Percentiles rank a stretch among this genome's conserved stretches.
These are phyloP conservation scores for Musa balbisiana DNA, from an alignment of 202 grass and related monocot genomes.

Conservation along the genomic window DNA sequence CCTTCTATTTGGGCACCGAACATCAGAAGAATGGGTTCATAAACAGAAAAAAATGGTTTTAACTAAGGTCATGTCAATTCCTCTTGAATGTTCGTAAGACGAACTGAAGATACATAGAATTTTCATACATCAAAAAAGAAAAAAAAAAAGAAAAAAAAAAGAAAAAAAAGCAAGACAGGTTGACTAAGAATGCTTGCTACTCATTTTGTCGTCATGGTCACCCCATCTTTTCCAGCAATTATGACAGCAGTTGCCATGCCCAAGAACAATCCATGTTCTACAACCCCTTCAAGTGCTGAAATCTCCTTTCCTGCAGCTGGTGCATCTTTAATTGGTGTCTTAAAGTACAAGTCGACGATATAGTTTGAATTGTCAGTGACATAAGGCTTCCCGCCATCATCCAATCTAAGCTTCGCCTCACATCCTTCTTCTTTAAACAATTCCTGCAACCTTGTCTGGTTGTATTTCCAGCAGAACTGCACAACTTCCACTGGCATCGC, in stretches of 20 bases:
- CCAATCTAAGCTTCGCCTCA: slow-evolving; percentile 69
- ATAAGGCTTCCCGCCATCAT: slow-evolving; percentile 60
- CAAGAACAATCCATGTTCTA: slow-evolving; percentile 90
- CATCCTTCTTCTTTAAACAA: slow-evolving; percentile 80
- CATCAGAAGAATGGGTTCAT: too few species aligned
- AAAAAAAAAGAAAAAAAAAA: slow-evolving; percentile 15
- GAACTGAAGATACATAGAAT: too few species aligned
- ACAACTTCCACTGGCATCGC: slow-evolving; percentile 97
- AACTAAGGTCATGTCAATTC: too few species aligned
- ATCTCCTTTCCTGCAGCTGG: slow-evolving; percentile 68
- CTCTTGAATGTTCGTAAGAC: too few species aligned
- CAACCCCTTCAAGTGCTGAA: slow-evolving; percentile 73
- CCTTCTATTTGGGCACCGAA: too few species aligned
- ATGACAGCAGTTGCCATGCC: slow-evolving; percentile 85
- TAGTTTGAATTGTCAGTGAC: slow-evolving; percentile 97
- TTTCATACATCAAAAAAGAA: slow-evolving; percentile 4
- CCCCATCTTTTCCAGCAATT: slow-evolving; percentile 80
- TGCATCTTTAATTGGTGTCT: slow-evolving; percentile 84
- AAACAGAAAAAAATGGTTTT: too few species aligned
- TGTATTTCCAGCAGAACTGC: slow-evolving; percentile 99
- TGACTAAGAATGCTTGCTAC: neutral
- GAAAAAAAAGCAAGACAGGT: too few species aligned
- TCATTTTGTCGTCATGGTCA: slow-evolving; percentile 77
- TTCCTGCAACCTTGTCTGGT: slow-evolving; percentile 61
- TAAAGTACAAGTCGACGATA: slow-evolving; percentile 92